Conservation (phyloP, 495 filamentous ascomycete genomes). For the Penicillium pulvis region DNA sequence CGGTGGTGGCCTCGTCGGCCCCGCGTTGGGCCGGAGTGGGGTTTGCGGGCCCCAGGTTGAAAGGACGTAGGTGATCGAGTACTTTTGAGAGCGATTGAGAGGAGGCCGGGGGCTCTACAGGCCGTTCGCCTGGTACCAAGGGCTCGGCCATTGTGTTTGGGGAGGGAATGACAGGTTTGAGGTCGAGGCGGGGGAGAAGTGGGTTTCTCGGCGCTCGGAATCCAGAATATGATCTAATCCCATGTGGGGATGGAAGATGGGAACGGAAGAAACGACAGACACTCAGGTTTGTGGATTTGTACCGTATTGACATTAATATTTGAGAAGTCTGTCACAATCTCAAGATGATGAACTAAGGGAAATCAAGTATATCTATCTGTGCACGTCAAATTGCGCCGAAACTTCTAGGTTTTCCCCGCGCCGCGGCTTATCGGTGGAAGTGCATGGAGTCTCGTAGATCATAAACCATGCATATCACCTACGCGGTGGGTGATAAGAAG, state of each 20-base stretch:
- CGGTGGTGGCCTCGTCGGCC: constrained; percentile 7
- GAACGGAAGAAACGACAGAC: neutral
- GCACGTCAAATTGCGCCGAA: constrained; percentile 1
- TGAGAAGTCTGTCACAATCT: neutral
- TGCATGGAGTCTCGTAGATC: constrained; percentile 17
- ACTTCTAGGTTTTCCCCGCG: constrained; percentile 18
- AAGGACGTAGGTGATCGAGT: constrained; percentile 23
- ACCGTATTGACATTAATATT: neutral
- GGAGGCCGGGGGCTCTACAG: constrained; percentile 1
- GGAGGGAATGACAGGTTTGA: constrained; percentile 13
- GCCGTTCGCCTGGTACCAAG: constrained; percentile 1
- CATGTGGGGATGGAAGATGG: constrained; percentile 16
- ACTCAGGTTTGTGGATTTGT: neutral
- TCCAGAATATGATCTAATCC: constrained; percentile 25
- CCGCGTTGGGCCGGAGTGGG: constrained; percentile 17
- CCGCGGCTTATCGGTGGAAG: constrained; percentile 23
- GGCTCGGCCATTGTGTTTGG: constrained; percentile 21
- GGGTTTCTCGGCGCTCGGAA: constrained; percentile 24
- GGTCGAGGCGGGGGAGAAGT: constrained; percentile 21
- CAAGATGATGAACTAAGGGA: neutral
- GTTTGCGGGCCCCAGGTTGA: constrained; percentile 8
- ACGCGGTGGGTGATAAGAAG: neutral
- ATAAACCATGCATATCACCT: neutral
- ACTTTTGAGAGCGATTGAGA: constrained; percentile 11
- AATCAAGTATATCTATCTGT: neutral